phyloP scores from a whole-genome alignment of 1,139 yeast genomes.

The Pneumocystis carinii region DNA sequence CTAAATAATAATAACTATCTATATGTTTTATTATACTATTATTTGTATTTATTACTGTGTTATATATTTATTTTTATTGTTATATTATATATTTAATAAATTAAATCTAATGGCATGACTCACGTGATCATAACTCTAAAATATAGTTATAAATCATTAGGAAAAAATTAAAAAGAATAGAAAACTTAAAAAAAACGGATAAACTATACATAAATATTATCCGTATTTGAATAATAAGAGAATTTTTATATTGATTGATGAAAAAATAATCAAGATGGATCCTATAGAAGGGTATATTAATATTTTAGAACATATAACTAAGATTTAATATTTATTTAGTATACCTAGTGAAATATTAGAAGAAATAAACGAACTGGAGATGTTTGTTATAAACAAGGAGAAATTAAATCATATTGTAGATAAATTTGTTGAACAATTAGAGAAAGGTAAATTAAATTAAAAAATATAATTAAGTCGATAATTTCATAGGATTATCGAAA shows the following conservation, averaged over 20 bases:
- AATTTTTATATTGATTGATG: background rate
- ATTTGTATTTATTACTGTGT: background rate
- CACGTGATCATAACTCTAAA: background rate
- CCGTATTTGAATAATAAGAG: background rate
- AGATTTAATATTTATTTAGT: conserved; percentile 27
- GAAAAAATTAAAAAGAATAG: background rate
- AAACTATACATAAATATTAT: background rate
- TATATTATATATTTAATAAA: background rate
- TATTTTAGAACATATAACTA: background rate
- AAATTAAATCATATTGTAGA: conserved; percentile 50
- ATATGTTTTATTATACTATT: background rate
- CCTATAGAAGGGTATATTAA: background rate
- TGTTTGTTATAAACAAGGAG: conserved; percentile 44
- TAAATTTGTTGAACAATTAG: conserved; percentile 58
- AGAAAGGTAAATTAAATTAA: conserved; percentile 31
- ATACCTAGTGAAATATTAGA: conserved; percentile 50
- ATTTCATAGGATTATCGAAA: conserved; percentile 42
- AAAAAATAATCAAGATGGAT: background rate
- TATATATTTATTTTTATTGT: background rate
- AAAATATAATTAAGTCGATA: background rate
- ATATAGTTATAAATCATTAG: background rate
- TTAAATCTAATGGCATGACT: no score
- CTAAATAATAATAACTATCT: background rate
- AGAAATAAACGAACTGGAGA: conserved; percentile 45
- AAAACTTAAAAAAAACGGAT: background rate